These are phyloP conservation scores for Quercus phellos DNA, from an alignment of 331 rosid species.

Conservation along the genomic window DNA sequence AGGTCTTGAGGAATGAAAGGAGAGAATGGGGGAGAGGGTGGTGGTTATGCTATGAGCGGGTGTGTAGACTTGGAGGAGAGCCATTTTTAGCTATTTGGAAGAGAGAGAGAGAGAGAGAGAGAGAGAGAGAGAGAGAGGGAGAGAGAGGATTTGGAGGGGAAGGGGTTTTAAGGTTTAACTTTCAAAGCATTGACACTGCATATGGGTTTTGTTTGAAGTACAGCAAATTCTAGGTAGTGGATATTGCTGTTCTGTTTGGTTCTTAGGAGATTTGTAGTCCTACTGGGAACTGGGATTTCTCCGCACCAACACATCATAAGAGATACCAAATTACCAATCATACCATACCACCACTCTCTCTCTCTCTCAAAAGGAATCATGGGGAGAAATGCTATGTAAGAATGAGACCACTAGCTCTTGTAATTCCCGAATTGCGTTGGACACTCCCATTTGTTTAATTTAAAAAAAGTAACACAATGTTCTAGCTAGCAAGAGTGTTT, in stretches of 20 bases:
- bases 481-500: too few relatives aligned
- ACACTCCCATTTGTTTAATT: too few relatives aligned
- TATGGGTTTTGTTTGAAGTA: not conserved
- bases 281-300: not conserved
- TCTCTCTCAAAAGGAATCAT: not conserved
- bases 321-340: not conserved
- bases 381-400: too few relatives aligned
- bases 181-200: too few relatives aligned
- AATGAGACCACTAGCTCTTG: too few relatives aligned
- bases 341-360: not conserved
- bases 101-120: too few relatives aligned
- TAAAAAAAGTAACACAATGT: too few relatives aligned
- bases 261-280: not conserved
- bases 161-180: not conserved
- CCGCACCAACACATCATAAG: not conserved
- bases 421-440: too few relatives aligned
- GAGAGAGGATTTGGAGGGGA: not conserved
- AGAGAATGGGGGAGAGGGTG: constrained; percentile 18
- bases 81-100: constrained; percentile 26
- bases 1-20: constrained; percentile 17
- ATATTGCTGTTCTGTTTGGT: not conserved
- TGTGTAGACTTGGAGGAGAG: constrained; percentile 33
- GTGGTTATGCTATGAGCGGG: constrained; percentile 8
- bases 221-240: not conserved
- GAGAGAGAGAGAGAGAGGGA: not conserved